Conservation (phyloP, 257 asterid genomes). For the Nicotiana paniculata region DNA sequence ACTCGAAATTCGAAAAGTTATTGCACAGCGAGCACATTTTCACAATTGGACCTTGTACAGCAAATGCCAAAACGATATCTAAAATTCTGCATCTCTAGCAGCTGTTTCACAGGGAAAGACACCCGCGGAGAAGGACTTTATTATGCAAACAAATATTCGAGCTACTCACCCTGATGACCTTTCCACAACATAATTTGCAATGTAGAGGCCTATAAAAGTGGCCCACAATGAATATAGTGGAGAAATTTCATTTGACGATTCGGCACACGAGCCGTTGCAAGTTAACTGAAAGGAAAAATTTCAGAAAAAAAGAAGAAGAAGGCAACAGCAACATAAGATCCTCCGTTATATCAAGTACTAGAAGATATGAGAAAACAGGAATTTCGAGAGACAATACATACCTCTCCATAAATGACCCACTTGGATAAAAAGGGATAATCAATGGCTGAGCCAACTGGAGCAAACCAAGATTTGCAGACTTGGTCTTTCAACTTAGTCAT, state of each 20-base stretch:
- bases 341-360: not conserved
- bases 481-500: conserved; percentile 84
- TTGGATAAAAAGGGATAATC: conserved; percentile 92
- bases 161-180: conserved; percentile 88
- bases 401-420: conserved; percentile 99
- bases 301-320: conserved; percentile 1
- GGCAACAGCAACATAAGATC: conserved; percentile 21
- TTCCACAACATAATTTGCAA: conserved; percentile 98
- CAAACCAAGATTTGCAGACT: conserved; percentile 97
- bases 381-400: conserved; percentile 38
- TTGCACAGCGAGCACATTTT: not conserved
- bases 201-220: conserved; percentile 95
- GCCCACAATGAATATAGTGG: conserved; percentile 99
- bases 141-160: not conserved
- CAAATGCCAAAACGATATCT: not conserved
- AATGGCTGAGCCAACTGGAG: conserved; percentile 97
- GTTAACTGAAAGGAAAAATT: conserved; percentile 46
- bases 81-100: not conserved
- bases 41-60: not conserved
- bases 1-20: not conserved
- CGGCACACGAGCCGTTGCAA: conserved; percentile 76
- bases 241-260: conserved; percentile 86
- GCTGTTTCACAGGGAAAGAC: not conserved
- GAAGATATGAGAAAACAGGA: conserved; percentile 1
- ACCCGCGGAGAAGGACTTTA: not conserved